These are phyloP conservation scores for Vitis hybrid DNA, from an alignment of 177 flowering plant species.

Conservation along the genomic window DNA sequence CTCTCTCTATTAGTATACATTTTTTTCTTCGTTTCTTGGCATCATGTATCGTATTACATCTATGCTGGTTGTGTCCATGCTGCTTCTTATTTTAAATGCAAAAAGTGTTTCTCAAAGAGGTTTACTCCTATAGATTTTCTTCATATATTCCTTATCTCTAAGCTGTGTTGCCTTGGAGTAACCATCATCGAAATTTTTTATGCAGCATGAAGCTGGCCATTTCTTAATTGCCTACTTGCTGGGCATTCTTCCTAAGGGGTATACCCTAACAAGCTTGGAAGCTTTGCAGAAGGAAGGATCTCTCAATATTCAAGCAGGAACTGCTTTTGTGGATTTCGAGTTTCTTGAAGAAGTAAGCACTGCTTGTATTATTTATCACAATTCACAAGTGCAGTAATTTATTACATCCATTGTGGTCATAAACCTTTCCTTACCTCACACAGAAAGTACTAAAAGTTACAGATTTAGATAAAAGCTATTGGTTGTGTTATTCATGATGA, in stretches of 20 bases:
- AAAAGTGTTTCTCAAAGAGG: too few species aligned
- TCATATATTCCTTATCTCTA: neutral
- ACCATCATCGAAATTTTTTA: neutral
- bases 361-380: neutral
- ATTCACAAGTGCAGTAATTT: neutral
- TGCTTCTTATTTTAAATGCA: too few species aligned
- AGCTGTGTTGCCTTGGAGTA: neutral
- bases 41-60: neutral
- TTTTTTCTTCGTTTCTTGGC: neutral
- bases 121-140: neutral
- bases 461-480: too few species aligned
- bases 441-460: too few species aligned
- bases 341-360: slow-evolving; percentile 77
- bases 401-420: too few species aligned
- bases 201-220: slow-evolving; percentile 98
- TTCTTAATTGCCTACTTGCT: slow-evolving; percentile 88
- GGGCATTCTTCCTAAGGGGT: slow-evolving; percentile 87
- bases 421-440: too few species aligned
- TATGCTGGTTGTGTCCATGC: neutral
- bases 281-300: slow-evolving; percentile 84
- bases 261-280: slow-evolving; percentile 76
- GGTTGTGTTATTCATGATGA: too few species aligned
- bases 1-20: slow-evolving; percentile 1
- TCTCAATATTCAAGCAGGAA: slow-evolving; percentile 94
- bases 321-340: slow-evolving; percentile 90